Evolutionary conservation across 176 grass and related monocot genomes (phyloP).

Genomic region (Areca catechu): DNA sequence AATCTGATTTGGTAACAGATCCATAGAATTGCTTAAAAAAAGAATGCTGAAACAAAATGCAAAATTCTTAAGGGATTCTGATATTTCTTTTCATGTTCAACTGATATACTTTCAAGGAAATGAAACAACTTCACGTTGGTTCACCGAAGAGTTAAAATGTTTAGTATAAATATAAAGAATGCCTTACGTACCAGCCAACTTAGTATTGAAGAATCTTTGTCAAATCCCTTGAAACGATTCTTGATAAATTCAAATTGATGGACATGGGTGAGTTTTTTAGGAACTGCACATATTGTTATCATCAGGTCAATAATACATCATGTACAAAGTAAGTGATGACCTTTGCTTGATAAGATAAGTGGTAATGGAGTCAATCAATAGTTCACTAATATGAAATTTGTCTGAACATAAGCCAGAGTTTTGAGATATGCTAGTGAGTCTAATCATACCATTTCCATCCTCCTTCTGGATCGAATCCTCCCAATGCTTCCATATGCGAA

Average conservation of each 20-base stretch:
- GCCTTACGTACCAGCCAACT: constrained; percentile 10
- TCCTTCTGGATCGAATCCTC: constrained; percentile 31
- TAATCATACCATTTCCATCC: not conserved
- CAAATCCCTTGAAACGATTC: constrained; percentile 27
- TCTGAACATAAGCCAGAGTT: too few species aligned
- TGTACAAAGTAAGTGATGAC: too few species aligned
- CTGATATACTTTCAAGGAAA: too few species aligned
- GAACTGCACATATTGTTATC: constrained; percentile 12
- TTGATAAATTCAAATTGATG: constrained; percentile 31
- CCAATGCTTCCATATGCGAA: constrained; percentile 53
- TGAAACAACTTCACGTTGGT: too few species aligned
- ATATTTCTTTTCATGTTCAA: too few species aligned
- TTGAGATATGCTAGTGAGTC: too few species aligned
- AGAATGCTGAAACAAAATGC: constrained; percentile 35
- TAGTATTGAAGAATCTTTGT: constrained; percentile 10
- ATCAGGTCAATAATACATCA: too few species aligned
- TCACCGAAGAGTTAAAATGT: too few species aligned
- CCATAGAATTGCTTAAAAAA: constrained; percentile 87
- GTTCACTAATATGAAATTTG: too few species aligned
- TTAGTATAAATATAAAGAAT: not conserved
- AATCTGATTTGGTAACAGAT: constrained; percentile 52
- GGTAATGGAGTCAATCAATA: too few species aligned
- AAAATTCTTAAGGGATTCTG: not conserved
- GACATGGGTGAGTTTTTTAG: constrained; percentile 2
- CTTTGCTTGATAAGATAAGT: too few species aligned